phyloP scores from a whole-genome alignment of 768 basidiomycete genomes.

The Amanita jacksonii region DNA sequence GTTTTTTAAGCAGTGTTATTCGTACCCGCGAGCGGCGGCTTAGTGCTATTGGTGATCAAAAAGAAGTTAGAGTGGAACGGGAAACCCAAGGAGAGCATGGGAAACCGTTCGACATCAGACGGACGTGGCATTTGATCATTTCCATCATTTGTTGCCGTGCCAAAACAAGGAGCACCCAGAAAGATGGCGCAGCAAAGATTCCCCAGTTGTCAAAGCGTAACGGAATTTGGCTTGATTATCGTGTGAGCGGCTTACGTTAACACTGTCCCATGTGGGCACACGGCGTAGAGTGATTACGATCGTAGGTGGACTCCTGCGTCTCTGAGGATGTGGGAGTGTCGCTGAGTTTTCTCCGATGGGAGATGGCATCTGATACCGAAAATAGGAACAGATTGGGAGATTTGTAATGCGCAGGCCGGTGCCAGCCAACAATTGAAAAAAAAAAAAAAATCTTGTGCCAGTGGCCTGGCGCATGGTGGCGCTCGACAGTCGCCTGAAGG shows the following conservation, averaged over 20 bases:
- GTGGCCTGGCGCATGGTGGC: too few species aligned
- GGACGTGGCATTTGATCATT: neutral
- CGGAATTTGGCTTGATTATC: too few species aligned
- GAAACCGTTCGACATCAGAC: neutral
- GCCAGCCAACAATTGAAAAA: neutral
- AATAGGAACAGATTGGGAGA: neutral
- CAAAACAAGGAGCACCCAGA: neutral
- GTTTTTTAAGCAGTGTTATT: too few species aligned
- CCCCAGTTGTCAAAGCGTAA: neutral
- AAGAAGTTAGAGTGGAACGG: too few species aligned
- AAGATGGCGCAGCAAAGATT: neutral
- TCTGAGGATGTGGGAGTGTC: neutral
- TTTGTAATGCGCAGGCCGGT: neutral
- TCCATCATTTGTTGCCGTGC: too few species aligned
- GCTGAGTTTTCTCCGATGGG: neutral
- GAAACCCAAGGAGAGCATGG: neutral
- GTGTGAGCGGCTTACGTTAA: neutral
- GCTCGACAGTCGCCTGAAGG: too few species aligned
- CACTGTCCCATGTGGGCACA: too few species aligned
- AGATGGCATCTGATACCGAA: neutral
- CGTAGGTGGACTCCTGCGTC: neutral
- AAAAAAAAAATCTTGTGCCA: too few species aligned
- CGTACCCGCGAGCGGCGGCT: too few species aligned
- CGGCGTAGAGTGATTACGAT: too few species aligned
- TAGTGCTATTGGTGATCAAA: too few species aligned